Base-by-base conservation (phyloP, 768 basidiomycete species). In the Steccherinum ochraceum region DNA sequence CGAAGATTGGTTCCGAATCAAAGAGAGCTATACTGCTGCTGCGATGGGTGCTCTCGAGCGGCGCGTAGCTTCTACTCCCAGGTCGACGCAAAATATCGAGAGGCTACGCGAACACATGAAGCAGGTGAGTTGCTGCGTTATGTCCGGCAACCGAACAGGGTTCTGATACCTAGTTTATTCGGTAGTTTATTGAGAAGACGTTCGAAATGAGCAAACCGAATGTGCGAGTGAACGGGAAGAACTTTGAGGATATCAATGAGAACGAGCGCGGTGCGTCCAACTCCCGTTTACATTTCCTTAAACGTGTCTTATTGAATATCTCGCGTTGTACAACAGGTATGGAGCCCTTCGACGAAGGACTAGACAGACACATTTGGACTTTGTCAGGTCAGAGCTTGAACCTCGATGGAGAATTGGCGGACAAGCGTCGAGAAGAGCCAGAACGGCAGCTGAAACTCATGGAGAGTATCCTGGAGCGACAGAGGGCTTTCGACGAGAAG, bases 261-360 rank as follows among this genome's bases (percentile, higher is more conserved):
- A 72, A 75, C 45, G 79, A 77, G 52, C 74, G 78, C 58, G 78
- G 84, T 80, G 46, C 48, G 67, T 16, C 41, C 21, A 39, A 49
- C 18, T 42, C 19, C 12, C 24, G 40, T 44, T 20, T 46, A 23
- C 23, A 30, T 40, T 23, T 48, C 4, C 25, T 21, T 39, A 23
- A 19, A 12, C 19, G 25, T 7, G 42, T 10, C 21, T n/a, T 40
- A 4, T 35, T 13, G n/a, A n/a, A n/a, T n/a, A n/a, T n/a, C n/a
- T n/a, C n/a, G n/a, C n/a, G n/a, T n/a, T n/a, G n/a, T n/a, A 5
- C 27, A 64, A 60, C 56, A 35, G 59, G 49, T 4, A 52, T 81
- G 57, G 89, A 93, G 60, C 76, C 81, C 2, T 95, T 93, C 64
- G 90, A 95, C 60, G 91, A 95, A 66, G 81, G 80, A 2, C 77